Evolutionary conservation across 208 protist genomes (phyloP), one percentile per base, ranked within the genome.

Genomic region (Acanthamoeba healyi): DNA sequence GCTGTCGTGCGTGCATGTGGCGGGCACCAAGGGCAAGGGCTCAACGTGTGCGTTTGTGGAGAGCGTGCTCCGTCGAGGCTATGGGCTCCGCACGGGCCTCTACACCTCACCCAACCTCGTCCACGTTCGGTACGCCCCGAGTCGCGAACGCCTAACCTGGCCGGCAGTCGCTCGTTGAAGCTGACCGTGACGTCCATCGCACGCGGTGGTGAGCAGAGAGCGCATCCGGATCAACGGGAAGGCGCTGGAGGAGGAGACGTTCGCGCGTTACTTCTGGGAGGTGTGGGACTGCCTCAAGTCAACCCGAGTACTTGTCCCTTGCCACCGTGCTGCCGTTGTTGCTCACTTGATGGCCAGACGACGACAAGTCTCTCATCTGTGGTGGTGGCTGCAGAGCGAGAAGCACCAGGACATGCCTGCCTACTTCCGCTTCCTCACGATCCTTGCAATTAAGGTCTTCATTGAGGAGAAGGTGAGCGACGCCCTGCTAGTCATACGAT

Each of bases 401-500:
- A 70, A 74, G 77, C 15, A 56, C 7, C 46, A 12, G 5, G 46
- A 72, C 19, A 95, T 97, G 94, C 94, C 95, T 5, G 40, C 95
- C n/a, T 97, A 96, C 92, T 97, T 97, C 51, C 93, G 94, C 19
- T 96, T 96, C 79, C 54, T 97, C 29, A 97, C 96, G 7, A 32
- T 96, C 22, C 61, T 97, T 54, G 87, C 92, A 0, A 94, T 96
- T 58, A 67, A 94, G 19, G 87, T 96, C 26, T 95, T 96, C 29
- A 22, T 94, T 3, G 38, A 56, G 1, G 92, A 96, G 54, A 92
- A 92, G 56, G 94, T 96, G 15, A n/a, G n/a, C n/a, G n/a, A n/a
- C n/a, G n/a, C n/a, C n/a, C n/a, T n/a, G n/a, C n/a, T n/a, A n/a
- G n/a, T n/a, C n/a, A n/a, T n/a, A n/a, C n/a, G n/a, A n/a, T n/a